Percentiles rank a stretch among this genome's conserved stretches.
Evolutionary conservation across 495 filamentous ascomycete species (phyloP).

Genomic region (Ascodesmis nigricans): DNA sequence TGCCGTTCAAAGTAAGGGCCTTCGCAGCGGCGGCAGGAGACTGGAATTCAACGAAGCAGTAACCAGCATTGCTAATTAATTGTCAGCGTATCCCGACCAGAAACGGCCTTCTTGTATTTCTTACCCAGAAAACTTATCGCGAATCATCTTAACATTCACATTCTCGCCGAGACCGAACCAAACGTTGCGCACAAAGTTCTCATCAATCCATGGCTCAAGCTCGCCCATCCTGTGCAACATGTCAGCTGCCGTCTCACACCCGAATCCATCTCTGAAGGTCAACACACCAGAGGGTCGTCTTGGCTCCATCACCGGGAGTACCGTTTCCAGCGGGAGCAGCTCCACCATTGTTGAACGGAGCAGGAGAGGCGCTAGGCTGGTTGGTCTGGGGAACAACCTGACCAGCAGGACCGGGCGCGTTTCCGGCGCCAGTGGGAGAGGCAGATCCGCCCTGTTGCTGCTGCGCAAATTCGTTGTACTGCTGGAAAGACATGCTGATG

Average conservation of each 20-base stretch:
- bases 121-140: slow-evolving; percentile 97
- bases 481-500: slow-evolving; percentile 38
- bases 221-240: slow-evolving; percentile 82
- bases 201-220: slow-evolving; percentile 97
- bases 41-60: slow-evolving; percentile 93
- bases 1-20: slow-evolving; percentile 72
- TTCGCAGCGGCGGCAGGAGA: slow-evolving; percentile 69
- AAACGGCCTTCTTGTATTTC: too few relatives aligned
- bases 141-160: slow-evolving; percentile 99
- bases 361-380: slow-evolving; percentile 31
- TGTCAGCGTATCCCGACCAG: too few relatives aligned
- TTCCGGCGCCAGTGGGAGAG: slow-evolving; percentile 27
- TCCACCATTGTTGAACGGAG: slow-evolving; percentile 28
- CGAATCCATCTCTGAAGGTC: not conserved
- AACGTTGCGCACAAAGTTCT: slow-evolving; percentile 88
- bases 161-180: slow-evolving; percentile 78
- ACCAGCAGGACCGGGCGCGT: slow-evolving; percentile 31
- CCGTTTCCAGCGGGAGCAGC: slow-evolving; percentile 29
- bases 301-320: slow-evolving; percentile 36
- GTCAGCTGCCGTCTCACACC: too few relatives aligned
- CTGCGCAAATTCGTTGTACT: slow-evolving; percentile 30
- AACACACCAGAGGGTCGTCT: slow-evolving; percentile 66
- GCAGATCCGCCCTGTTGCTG: slow-evolving; percentile 32
- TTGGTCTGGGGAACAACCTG: slow-evolving; percentile 28
- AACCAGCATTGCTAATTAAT: slow-evolving; percentile 76